Evolutionary conservation across 768 basidiomycete species (phyloP).

Genomic region (Rhodocollybia butyracea): DNA sequence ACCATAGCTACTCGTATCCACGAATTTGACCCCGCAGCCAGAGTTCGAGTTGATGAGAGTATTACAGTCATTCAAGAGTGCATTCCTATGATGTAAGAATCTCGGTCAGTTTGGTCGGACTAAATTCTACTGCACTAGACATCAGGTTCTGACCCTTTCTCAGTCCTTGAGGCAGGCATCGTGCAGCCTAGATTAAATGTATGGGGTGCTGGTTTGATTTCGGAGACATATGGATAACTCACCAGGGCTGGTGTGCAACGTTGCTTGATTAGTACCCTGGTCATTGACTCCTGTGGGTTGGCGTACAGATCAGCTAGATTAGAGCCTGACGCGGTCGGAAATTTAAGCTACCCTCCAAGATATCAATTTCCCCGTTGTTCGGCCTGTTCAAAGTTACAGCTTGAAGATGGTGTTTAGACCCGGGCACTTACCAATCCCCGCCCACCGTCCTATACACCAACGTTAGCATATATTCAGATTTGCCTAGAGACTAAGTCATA

Average conservation of each 20-base stretch:
- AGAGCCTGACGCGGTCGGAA: too few species aligned
- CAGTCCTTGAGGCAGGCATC: conserved; percentile 36
- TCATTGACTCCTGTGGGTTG: too few species aligned
- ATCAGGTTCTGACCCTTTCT: conserved; percentile 39
- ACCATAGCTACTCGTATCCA: conserved; percentile 45
- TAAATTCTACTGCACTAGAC: background rate
- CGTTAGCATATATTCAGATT: background rate
- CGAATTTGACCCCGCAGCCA: conserved; percentile 45
- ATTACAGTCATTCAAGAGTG: conserved; percentile 40
- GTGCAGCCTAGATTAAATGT: conserved; percentile 33
- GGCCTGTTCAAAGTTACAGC: too few species aligned
- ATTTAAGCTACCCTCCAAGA: conserved; percentile 45
- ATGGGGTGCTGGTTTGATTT: background rate
- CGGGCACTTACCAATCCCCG: background rate
- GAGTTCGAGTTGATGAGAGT: conserved; percentile 39
- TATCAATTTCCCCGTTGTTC: conserved; percentile 34
- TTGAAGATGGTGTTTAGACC: too few species aligned
- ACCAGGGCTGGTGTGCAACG: conserved; percentile 43
- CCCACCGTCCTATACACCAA: background rate
- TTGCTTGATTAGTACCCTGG: conserved; percentile 35
- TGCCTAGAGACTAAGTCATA: conserved; percentile 29
- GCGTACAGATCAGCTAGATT: too few species aligned
- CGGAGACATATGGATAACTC: background rate
- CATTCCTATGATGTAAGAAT: conserved; percentile 18
- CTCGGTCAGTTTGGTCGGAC: background rate